Percentiles rank a stretch among this genome's conserved stretches.
Evolutionary conservation across 768 basidiomycete genomes (phyloP).

Genomic region (Dioszegia aurantiaca): DNA sequence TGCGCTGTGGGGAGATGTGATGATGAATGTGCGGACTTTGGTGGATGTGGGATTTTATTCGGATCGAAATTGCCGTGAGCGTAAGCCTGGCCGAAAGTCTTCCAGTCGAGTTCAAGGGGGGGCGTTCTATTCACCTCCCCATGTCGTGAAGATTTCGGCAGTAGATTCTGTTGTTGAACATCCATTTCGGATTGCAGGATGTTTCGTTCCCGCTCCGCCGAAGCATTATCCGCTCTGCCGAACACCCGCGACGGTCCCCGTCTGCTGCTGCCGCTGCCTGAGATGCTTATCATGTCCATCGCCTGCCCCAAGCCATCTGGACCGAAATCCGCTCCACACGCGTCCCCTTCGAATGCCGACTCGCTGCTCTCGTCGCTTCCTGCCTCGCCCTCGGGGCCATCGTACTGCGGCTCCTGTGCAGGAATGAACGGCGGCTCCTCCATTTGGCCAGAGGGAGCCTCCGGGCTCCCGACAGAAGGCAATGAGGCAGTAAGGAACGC

Average conservation of each 20-base stretch:
- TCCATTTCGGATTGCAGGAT: background rate
- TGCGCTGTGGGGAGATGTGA: constrained; percentile 22
- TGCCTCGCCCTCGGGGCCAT: background rate
- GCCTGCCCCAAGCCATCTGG: constrained; percentile 16
- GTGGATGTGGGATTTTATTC: constrained; percentile 36
- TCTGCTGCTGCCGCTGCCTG: constrained; percentile 4
- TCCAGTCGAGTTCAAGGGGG: constrained; percentile 28
- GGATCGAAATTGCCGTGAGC: constrained; percentile 47
- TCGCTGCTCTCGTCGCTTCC: constrained; percentile 10
- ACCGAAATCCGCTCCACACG: constrained; percentile 11
- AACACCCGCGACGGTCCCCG: constrained; percentile 14
- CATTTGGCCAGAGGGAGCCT: background rate
- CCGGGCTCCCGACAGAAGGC: constrained; percentile 1
- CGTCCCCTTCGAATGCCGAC: constrained; percentile 4
- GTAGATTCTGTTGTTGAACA: too few species aligned
- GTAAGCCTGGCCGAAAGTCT: constrained; percentile 42
- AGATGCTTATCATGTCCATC: constrained; percentile 31
- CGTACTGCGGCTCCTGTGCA: background rate
- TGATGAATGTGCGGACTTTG: constrained; percentile 13
- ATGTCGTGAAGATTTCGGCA: too few species aligned
- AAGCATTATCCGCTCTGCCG: constrained; percentile 26
- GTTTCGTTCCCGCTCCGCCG: background rate
- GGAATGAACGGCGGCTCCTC: constrained; percentile 10
- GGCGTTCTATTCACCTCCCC: too few species aligned
- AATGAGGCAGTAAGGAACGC: background rate